Percentiles rank a stretch among this genome's conserved stretches.
Conservation (phyloP, 495 filamentous ascomycete species). For the Penicillium canariense region DNA sequence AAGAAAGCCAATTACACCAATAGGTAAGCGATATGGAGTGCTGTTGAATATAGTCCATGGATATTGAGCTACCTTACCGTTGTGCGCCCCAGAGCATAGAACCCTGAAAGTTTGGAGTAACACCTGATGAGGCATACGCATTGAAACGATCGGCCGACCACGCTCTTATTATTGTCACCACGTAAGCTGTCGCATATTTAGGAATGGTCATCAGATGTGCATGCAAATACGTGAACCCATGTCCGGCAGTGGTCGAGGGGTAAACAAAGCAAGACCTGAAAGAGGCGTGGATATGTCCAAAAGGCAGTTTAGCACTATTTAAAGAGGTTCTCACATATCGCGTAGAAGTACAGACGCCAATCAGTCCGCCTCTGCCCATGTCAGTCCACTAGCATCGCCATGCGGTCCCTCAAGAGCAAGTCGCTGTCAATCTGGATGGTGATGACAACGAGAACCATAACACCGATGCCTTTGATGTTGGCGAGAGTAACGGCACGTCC, state of each 20-base stretch:
- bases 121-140: conserved; percentile 28
- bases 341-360: conserved; percentile 63
- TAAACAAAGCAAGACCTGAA: conserved; percentile 65
- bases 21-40: conserved; percentile 47
- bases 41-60: conserved; percentile 52
- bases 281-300: conserved; percentile 66
- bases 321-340: conserved; percentile 26
- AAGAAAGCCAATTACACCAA: conserved; percentile 65
- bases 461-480: conserved; percentile 66
- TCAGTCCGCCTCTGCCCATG: conserved; percentile 61
- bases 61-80: conserved; percentile 12
- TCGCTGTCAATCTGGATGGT: conserved; percentile 60
- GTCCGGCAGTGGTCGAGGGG: conserved; percentile 63
- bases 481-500: conserved; percentile 46
- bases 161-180: conserved; percentile 53
- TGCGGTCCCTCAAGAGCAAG: conserved; percentile 59
- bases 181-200: conserved; percentile 67
- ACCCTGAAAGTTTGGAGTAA: neutral
- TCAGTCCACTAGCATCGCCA: conserved; percentile 50
- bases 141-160: conserved; percentile 69
- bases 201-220: conserved; percentile 77
- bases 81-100: too few relatives aligned
- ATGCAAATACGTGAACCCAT: conserved; percentile 58
- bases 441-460: conserved; percentile 55
- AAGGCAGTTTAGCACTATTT: neutral